Percentiles rank a stretch among this genome's conserved stretches.
Conservation (phyloP, 306 rosid species). For the Nissolia schottii region DNA sequence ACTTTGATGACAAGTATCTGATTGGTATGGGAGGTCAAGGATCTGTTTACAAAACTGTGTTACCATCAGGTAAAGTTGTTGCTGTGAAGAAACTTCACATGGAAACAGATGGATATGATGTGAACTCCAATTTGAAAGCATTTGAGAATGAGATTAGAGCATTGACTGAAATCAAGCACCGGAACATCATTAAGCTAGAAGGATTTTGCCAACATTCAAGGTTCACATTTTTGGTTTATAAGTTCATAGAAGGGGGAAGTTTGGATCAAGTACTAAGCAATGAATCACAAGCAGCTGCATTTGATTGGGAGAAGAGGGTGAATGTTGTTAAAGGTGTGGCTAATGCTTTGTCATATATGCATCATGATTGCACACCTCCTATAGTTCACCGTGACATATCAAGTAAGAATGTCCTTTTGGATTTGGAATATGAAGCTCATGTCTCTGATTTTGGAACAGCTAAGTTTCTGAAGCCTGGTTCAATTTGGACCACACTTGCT, state of each 20-base stretch:
- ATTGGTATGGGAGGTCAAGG: constrained; percentile 27
- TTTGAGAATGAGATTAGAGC: constrained; percentile 20
- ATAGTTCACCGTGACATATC: constrained; percentile 28
- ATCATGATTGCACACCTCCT: constrained; percentile 18
- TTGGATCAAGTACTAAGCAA: constrained; percentile 1
- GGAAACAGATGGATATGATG: background rate
- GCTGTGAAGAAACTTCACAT: constrained; percentile 26
- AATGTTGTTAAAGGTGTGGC: constrained; percentile 27
- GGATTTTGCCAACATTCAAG: constrained; percentile 27
- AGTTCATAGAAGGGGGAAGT: constrained; percentile 21
- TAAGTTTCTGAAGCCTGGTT: constrained; percentile 14
- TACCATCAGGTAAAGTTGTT: background rate
- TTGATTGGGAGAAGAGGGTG: constrained; percentile 28
- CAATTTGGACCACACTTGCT: constrained; percentile 17
- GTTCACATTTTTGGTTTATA: constrained; percentile 22
- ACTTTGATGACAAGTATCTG: constrained; percentile 18
- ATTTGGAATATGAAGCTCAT: constrained; percentile 18
- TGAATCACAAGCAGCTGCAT: background rate
- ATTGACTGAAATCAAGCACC: constrained; percentile 23
- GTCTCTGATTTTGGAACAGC: constrained; percentile 27
- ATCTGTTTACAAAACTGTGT: constrained; percentile 15
- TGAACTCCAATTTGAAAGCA: background rate
- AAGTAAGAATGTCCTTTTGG: constrained; percentile 28
- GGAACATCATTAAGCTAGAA: constrained; percentile 16
- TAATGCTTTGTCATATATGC: constrained; percentile 15